phyloP scores from a whole-genome alignment of 345 rosid species.

The Leavenworthia alabamica region DNA sequence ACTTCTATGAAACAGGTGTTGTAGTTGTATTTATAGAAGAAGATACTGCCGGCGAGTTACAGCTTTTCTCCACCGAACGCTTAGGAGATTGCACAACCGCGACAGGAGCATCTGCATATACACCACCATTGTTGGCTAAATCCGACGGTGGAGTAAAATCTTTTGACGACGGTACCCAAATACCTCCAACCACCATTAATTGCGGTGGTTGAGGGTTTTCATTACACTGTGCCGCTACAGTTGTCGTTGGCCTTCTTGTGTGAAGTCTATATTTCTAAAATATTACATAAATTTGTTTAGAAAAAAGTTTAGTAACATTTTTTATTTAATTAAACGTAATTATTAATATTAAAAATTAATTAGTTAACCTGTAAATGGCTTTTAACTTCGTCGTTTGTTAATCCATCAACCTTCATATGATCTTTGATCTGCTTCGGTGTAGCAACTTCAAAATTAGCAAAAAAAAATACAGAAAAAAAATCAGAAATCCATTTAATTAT shows the following conservation, averaged over 20 bases:
- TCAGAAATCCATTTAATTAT: not conserved
- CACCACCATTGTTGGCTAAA: slow-evolving; percentile 30
- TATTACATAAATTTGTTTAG: no score
- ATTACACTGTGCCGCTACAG: slow-evolving; percentile 34
- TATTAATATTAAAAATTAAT: not conserved
- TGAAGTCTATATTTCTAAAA: slow-evolving; percentile 87
- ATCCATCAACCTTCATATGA: slow-evolving; percentile 88
- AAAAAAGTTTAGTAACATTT: not conserved
- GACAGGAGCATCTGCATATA: slow-evolving; percentile 46
- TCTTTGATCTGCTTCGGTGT: slow-evolving; percentile 95
- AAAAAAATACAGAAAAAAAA: no score
- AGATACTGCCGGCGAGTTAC: slow-evolving; percentile 56
- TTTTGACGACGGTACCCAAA: slow-evolving; percentile 79
- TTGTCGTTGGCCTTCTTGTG: slow-evolving; percentile 57
- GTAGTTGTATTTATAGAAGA: slow-evolving; percentile 63
- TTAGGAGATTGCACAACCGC: slow-evolving; percentile 32
- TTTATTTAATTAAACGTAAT: no score
- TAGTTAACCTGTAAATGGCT: slow-evolving; percentile 93
- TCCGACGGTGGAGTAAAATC: slow-evolving; percentile 40
- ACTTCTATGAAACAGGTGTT: slow-evolving; percentile 30
- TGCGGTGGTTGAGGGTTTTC: slow-evolving; percentile 58
- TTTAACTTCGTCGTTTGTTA: slow-evolving; percentile 92
- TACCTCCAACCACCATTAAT: slow-evolving; percentile 81
- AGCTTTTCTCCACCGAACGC: slow-evolving; percentile 47
- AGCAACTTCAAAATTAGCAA: slow-evolving; percentile 41